phyloP scores from a whole-genome alignment of 2,329 filamentous ascomycete species.

The Ceratocystis diversiconidia region DNA sequence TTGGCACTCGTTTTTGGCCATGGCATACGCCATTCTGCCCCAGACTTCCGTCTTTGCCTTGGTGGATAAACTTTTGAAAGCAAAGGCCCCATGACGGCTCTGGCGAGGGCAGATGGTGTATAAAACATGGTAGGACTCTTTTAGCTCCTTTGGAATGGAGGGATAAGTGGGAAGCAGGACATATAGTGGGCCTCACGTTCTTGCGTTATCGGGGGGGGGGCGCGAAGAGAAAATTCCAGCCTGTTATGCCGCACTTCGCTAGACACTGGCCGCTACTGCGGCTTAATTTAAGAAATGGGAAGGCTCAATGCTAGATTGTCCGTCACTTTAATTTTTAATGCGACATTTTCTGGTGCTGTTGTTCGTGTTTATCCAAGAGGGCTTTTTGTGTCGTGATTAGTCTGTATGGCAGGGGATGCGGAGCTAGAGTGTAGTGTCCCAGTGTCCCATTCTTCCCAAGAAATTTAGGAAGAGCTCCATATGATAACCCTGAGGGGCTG shows the following conservation, averaged over 20 bases:
- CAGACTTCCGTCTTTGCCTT: conserved; percentile 1
- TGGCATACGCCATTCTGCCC: conserved; percentile 2
- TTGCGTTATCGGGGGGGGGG: background rate
- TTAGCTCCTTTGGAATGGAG: background rate
- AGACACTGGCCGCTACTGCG: background rate
- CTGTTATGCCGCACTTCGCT: no score
- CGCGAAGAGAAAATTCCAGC: no score
- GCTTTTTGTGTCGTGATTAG: background rate
- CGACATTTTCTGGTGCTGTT: background rate
- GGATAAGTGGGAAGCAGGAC: background rate
- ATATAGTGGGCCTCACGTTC: background rate
- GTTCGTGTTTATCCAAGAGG: background rate
- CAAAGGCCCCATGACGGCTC: background rate
- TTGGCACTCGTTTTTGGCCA: background rate
- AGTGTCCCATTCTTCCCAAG: background rate
- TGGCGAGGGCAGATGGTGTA: background rate
- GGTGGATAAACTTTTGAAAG: background rate
- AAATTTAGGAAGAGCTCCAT: background rate
- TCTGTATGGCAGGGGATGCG: no score
- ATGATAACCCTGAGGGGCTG: background rate
- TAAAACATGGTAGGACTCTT: background rate
- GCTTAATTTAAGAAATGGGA: background rate
- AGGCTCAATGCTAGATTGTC: background rate
- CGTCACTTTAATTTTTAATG: background rate
- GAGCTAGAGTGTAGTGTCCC: no score